Conservation (phyloP, 495 filamentous ascomycete genomes). For the Aspergillus funiculosus region DNA sequence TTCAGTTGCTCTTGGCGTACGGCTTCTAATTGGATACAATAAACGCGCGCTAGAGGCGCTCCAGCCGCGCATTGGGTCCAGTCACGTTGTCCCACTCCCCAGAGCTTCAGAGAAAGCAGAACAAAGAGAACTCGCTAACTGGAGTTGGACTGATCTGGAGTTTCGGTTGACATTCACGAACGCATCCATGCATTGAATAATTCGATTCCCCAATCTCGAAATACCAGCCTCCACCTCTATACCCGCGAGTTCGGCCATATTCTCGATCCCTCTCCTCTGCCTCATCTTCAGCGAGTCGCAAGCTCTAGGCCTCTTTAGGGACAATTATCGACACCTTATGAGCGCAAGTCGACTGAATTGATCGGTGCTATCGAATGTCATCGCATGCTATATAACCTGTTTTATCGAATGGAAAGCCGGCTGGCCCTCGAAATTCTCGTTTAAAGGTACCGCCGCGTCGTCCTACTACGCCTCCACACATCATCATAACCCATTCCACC, state of each 20-base stretch:
- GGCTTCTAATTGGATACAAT: too few relatives aligned
- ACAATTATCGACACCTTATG: not conserved
- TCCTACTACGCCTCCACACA: constrained; percentile 3
- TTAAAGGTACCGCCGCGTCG: constrained; percentile 15
- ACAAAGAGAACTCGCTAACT: not conserved
- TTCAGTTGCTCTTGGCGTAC: too few relatives aligned
- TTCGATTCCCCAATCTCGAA: too few relatives aligned
- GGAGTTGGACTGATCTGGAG: too few relatives aligned
- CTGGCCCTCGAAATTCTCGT: not conserved
- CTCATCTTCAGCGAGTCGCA: not conserved
- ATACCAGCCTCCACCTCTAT: too few relatives aligned
- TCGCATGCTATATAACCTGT: not conserved
- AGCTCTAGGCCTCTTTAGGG: not conserved
- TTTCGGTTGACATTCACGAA: too few relatives aligned
- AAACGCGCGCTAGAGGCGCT: constrained; percentile 4
- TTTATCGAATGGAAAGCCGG: not conserved
- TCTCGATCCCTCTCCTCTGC: not conserved
- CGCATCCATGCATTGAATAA: too few relatives aligned
- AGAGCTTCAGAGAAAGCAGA: not conserved
- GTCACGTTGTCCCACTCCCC: not conserved
- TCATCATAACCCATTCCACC: constrained; percentile 7
- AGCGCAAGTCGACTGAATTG: not conserved
- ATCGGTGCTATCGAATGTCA: too few relatives aligned
- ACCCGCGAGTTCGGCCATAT: too few relatives aligned
- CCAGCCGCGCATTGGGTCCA: not conserved